Conservation (phyloP, 1,284 basidiomycete species). For the Cutaneotrichosporon spelunceum region DNA sequence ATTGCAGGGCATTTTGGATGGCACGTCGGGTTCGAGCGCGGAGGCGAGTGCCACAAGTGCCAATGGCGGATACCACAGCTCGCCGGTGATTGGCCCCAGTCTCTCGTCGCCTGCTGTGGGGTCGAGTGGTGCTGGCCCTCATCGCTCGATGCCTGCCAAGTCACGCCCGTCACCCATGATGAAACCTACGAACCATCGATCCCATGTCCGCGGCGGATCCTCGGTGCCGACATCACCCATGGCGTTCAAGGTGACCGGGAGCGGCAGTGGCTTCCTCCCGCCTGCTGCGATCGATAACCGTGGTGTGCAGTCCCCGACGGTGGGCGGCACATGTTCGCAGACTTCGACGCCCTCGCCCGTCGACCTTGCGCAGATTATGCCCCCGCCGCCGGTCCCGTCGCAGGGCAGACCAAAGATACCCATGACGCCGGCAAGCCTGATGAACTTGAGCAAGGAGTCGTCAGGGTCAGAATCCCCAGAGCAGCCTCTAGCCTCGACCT, state of each 20-base stretch:
- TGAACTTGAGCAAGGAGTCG: slow-evolving; percentile 62
- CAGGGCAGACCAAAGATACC: slow-evolving; percentile 55
- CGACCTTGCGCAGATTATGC: slow-evolving; percentile 63
- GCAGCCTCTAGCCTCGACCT: not conserved
- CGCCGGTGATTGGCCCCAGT: slow-evolving; percentile 17
- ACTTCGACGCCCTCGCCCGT: slow-evolving; percentile 80
- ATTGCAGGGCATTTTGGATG: slow-evolving; percentile 37
- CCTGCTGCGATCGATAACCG: slow-evolving; percentile 43
- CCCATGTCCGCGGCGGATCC: slow-evolving; percentile 23
- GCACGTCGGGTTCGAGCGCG: slow-evolving; percentile 4
- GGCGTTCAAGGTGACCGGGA: slow-evolving; percentile 23
- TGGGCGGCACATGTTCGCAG: slow-evolving; percentile 50
- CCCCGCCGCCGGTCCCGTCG: slow-evolving; percentile 55
- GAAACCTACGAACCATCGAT: slow-evolving; percentile 45
- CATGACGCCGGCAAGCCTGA: slow-evolving; percentile 78
- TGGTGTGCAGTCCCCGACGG: slow-evolving; percentile 26
- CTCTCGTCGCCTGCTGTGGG: not conserved
- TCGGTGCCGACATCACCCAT: slow-evolving; percentile 34
- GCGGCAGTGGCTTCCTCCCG: slow-evolving; percentile 35
- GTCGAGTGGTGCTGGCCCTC: slow-evolving; percentile 37
- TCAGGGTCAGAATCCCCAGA: slow-evolving; percentile 5
- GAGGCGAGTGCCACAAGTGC: not conserved
- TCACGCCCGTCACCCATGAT: slow-evolving; percentile 50
- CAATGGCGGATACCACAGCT: slow-evolving; percentile 13
- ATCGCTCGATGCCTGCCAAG: slow-evolving; percentile 42